Evolutionary conservation across 2,329 filamentous ascomycete genomes (phyloP), one percentile per base, ranked within the genome.

Genomic region (Drechslerella dactyloides): DNA sequence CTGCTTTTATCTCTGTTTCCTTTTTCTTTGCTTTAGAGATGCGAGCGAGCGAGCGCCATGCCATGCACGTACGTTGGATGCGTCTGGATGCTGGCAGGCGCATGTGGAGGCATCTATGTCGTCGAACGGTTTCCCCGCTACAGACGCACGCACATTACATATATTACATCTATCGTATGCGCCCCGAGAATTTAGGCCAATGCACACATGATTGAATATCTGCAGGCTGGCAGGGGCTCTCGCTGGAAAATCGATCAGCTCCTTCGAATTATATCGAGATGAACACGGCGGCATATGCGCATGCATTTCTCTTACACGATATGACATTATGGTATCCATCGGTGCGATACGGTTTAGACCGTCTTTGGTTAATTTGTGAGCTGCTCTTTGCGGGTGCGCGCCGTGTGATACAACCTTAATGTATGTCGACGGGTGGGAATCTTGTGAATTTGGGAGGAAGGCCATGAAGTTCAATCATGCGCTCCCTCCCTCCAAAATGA

Each of bases 71-170:
- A 58, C 46, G 17, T 61, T 61, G 37, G 58, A 53, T 53, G 51
- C 46, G 48, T 58, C 53, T 59, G 62, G 58, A 58, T 63, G 58
- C 56, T 54, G 55, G 63, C 37, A 37, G 42, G 63, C 55, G 53
- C 56, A 68, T 68, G 63, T 61, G n/a, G n/a, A n/a, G n/a, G n/a
- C n/a, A n/a, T n/a, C 44, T 7, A 52, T 52, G 19, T 30, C 19
- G 4, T 19, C 19, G 44, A 17, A 23, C 19, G n/a, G 44, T 19
- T n/a, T 33, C 27, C 27, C 27, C 27, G 27, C 27, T 33, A 33
- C 27, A 4, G 4, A 33, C 27, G 27, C 27, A 33, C 27, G 27
- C 27, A 33, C 27, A 8, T 33, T 33, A 33, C 8, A 4, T 3
- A 33, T 33, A 33, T 33, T 33, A 33, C 8, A 33, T 33, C 8